Evolutionary conservation across 2,329 filamentous ascomycete genomes (phyloP), one percentile per base, ranked within the genome.

Genomic region (Blastomyces emzantsi): DNA sequence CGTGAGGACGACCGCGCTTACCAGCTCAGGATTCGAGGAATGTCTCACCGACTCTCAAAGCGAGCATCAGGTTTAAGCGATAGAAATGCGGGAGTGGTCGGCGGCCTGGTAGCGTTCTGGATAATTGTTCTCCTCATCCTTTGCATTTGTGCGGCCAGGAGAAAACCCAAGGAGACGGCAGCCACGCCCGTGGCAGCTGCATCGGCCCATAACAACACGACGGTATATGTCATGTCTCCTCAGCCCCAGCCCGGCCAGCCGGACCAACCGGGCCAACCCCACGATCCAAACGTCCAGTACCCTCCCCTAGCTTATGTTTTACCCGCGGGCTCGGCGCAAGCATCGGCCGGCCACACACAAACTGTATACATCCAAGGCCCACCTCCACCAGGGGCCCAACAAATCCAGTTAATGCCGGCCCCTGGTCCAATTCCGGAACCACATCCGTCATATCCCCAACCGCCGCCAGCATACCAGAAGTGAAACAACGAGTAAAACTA

Each of bases 331-430:
- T 39, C 39, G 17, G 58, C 41, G 19, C 58, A 60, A 49, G 25
- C 13, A n/a, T n/a, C 45, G 11, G 41, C 17, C 3, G 58, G 39
- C 36, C 58, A 25, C 22, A n/a, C 22, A 5, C 58, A 60, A 33
- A 36, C 58, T 8, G 15, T 60, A 30, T 60, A 60, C 43, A 49
- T 60, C 22, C 58, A 60, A 19, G 58, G 58, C 15, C 41, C 58
- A 22, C 58, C 58, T 25, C 58, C 58, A 33, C 58, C 58, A 1
- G 58, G 58, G 25, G 22, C 58, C 17, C 58, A 60, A 25, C 41
- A 19, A 17, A 36, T 60, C 25, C 45, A 45, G 8, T n/a, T 47
- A 0, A 5, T 25, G 9, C 22, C n/a, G 11, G 1, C 58, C 1
- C 58, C 58, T 19, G 28, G 41, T 1, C 39, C 58, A n/a, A 36